These are phyloP conservation scores for Inosperma sp. DNA, from an alignment of 768 basidiomycete genomes.

Conservation along the genomic window DNA sequence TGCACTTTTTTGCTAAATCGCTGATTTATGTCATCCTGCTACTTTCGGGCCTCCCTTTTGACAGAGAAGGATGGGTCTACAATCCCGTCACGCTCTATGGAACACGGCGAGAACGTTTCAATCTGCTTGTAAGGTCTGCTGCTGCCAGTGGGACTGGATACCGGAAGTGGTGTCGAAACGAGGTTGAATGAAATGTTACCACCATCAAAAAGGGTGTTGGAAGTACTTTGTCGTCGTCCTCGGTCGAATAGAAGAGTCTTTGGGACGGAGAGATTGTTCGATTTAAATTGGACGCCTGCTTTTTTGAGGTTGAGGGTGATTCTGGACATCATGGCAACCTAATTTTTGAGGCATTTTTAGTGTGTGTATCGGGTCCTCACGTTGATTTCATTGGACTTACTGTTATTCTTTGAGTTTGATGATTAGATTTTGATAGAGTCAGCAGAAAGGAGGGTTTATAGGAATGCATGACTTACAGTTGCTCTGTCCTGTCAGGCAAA, in stretches of 20 bases:
- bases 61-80: too few species aligned
- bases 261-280: conserved; percentile 3
- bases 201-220: conserved; percentile 1
- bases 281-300: conserved; percentile 22
- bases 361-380: too few species aligned
- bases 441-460: conserved; percentile 2
- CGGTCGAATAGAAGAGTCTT: conserved; percentile 8
- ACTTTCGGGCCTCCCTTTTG: too few species aligned
- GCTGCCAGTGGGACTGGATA: too few species aligned
- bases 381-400: too few species aligned
- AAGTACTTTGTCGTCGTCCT: background rate
- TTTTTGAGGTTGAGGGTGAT: conserved; percentile 60
- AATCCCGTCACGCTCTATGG: too few species aligned
- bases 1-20: too few species aligned
- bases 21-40: too few species aligned
- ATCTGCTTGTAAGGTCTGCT: too few species aligned
- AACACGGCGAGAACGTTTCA: too few species aligned
- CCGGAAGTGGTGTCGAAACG: background rate
- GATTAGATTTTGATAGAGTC: background rate
- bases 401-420: conserved; percentile 8
- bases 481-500: conserved; percentile 31
- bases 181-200: background rate
- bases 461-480: conserved; percentile 29
- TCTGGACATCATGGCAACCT: conserved; percentile 63
- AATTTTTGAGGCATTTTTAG: too few species aligned